Evolutionary conservation across 441 rosid genomes (phyloP).

Genomic region (Breynia disticha): DNA sequence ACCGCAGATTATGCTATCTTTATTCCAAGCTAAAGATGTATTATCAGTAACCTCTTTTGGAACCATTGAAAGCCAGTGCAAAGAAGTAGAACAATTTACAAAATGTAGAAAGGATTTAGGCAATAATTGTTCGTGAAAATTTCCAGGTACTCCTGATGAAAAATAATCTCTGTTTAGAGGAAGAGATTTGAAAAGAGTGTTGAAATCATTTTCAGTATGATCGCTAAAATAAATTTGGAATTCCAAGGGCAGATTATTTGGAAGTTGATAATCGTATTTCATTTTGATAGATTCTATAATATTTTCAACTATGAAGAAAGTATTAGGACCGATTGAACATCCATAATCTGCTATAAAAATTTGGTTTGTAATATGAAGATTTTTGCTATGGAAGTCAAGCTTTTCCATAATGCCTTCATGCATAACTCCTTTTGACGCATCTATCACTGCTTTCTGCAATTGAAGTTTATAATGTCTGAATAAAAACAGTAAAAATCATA

Average conservation of each 20-base stretch:
- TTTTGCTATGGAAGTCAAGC: slow-evolving; percentile 3
- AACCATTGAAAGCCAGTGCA: slow-evolving; percentile 25
- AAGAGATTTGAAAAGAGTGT: slow-evolving; percentile 25
- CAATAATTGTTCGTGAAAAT: slow-evolving; percentile 17
- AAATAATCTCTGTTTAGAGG: slow-evolving; percentile 11
- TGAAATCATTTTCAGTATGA: slow-evolving; percentile 23
- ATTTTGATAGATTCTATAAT: slow-evolving; percentile 5
- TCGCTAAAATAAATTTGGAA: slow-evolving; percentile 27
- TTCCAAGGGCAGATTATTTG: slow-evolving; percentile 4
- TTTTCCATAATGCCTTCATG: background rate
- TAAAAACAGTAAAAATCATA: too few species aligned
- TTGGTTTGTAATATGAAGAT: background rate
- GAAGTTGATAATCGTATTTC: background rate
- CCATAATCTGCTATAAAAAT: slow-evolving; percentile 10
- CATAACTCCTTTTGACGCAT: slow-evolving; percentile 6
- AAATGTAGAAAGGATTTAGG: slow-evolving; percentile 21
- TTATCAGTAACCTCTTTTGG: slow-evolving; percentile 15
- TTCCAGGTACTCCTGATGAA: slow-evolving; percentile 22
- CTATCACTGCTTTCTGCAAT: slow-evolving; percentile 1
- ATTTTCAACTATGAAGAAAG: background rate
- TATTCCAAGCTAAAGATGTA: slow-evolving; percentile 22
- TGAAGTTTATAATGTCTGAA: too few species aligned
- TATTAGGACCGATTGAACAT: slow-evolving; percentile 12
- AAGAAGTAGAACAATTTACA: slow-evolving; percentile 14
- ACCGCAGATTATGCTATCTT: slow-evolving; percentile 19